phyloP scores from a whole-genome alignment of 805 yeast genomes.

The Kodamaea sagamina region DNA sequence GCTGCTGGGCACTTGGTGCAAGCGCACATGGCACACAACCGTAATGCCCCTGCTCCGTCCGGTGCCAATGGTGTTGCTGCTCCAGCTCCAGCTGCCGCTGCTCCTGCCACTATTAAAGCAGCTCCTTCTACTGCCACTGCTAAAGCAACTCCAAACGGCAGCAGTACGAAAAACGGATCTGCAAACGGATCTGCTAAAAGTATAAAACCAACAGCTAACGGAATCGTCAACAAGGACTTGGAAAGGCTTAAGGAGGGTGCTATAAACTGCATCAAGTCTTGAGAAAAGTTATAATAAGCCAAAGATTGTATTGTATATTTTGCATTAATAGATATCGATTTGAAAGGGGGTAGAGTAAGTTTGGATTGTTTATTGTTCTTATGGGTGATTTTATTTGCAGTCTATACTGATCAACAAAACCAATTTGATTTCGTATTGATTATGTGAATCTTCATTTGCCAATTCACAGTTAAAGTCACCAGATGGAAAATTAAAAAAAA shows the following conservation, averaged over 20 bases:
- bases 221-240: slow-evolving; percentile 21
- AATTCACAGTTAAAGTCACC: too few species aligned
- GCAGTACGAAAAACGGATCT: slow-evolving; percentile 8
- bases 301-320: slow-evolving; percentile 5
- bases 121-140: slow-evolving; percentile 1
- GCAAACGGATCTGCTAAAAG: slow-evolving; percentile 5
- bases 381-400: too few species aligned
- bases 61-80: slow-evolving; percentile 31
- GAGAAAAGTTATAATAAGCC: slow-evolving; percentile 13
- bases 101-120: slow-evolving; percentile 15
- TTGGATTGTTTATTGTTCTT: neutral
- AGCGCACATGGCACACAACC: slow-evolving; percentile 95
- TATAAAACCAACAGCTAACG: slow-evolving; percentile 3
- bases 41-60: slow-evolving; percentile 52
- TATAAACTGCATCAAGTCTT: slow-evolving; percentile 71
- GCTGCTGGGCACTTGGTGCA: slow-evolving; percentile 99
- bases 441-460: too few species aligned
- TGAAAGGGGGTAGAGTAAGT: neutral
- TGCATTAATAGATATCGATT: slow-evolving; percentile 11
- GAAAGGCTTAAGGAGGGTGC: slow-evolving; percentile 67
- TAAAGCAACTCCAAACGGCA: slow-evolving; percentile 3
- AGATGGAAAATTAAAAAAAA: too few species aligned
- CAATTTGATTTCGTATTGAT: too few species aligned
- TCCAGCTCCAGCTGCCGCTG: slow-evolving; percentile 22
- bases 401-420: too few species aligned